phyloP scores from a whole-genome alignment of 2,329 filamentous ascomycete species.

The Neurospora sp. region DNA sequence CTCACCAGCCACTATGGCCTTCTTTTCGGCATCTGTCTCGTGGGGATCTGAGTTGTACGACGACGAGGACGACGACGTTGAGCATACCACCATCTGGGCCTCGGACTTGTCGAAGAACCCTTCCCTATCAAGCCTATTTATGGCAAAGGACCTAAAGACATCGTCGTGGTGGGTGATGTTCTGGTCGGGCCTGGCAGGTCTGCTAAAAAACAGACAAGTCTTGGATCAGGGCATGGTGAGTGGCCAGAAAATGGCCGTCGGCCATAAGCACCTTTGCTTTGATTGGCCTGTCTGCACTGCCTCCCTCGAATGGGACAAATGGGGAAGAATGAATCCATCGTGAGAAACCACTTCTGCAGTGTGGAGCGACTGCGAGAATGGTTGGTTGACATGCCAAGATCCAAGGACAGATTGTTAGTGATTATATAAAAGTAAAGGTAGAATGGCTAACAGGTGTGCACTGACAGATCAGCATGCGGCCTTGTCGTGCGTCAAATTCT shows the following conservation, averaged over 20 bases:
- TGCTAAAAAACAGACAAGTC: background rate
- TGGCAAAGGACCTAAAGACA: background rate
- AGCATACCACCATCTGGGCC: background rate
- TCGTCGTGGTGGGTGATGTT: background rate
- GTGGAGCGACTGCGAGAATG: background rate
- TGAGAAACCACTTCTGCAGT: background rate
- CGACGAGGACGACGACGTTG: background rate
- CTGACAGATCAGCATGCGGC: background rate
- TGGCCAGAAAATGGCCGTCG: background rate
- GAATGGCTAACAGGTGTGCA: background rate
- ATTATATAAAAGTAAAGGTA: background rate
- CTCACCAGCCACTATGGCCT: background rate
- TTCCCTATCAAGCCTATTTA: background rate
- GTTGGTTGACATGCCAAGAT: background rate
- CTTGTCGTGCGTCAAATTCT: background rate
- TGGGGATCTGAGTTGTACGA: background rate
- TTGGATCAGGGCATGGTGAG: background rate
- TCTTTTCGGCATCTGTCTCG: background rate
- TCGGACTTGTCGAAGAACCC: background rate
- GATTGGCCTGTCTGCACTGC: background rate
- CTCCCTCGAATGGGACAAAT: background rate
- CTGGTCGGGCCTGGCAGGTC: background rate
- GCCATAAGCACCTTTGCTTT: background rate
- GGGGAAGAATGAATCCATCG: background rate
- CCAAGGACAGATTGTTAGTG: background rate